These are phyloP conservation scores for Fusarium sp. DNA, from an alignment of 2,329 filamentous ascomycete species.

Conservation along the genomic window DNA sequence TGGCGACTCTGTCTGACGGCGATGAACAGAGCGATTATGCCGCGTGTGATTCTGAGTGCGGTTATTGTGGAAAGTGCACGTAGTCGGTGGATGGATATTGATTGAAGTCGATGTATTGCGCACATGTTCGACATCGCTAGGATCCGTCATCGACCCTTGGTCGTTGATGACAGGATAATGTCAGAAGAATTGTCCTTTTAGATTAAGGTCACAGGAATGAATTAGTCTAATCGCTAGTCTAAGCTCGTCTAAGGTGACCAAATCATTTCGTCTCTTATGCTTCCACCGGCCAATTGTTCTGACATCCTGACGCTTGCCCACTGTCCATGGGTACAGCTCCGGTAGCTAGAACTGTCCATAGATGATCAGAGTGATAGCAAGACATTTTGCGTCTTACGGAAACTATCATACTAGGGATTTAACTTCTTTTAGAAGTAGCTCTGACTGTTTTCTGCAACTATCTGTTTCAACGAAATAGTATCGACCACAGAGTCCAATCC, in stretches of 20 bases:
- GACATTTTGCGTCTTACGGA: background rate
- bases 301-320: background rate
- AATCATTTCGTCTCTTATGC: background rate
- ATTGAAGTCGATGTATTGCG: fast-evolving
- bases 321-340: background rate
- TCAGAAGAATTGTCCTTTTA: background rate
- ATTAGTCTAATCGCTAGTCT: background rate
- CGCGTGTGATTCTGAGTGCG: conserved; percentile 46
- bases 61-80: conserved; percentile 45
- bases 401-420: background rate
- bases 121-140: background rate
- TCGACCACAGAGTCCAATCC: conserved; percentile 22
- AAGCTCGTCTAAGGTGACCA: background rate
- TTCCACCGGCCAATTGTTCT: background rate
- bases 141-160: background rate
- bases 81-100: conserved; percentile 1
- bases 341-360: background rate
- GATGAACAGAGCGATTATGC: conserved; percentile 35
- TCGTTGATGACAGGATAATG: background rate
- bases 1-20: conserved; percentile 21
- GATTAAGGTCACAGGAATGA: fast-evolving
- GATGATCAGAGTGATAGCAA: background rate
- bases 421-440: background rate
- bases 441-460: conserved; percentile 10
- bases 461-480: conserved; percentile 15